Evolutionary conservation across 495 filamentous ascomycete genomes (phyloP), one percentile per base, ranked within the genome.

Genomic region (Xylaria curta): DNA sequence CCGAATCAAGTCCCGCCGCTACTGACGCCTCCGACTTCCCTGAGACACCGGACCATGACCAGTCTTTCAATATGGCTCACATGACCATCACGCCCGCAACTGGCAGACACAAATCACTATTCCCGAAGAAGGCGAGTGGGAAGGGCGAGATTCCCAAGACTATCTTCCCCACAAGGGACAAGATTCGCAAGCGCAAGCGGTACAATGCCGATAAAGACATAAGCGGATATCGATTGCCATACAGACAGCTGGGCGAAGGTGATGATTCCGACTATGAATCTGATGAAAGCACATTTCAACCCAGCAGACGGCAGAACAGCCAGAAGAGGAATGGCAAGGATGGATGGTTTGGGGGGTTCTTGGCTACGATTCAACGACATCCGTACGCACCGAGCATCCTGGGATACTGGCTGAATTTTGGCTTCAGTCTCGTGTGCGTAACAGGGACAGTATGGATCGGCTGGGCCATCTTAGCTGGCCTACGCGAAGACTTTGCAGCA

Each of bases 381-480:
- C 95, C 94, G 0, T 88, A 91, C 73, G 88, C 97, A n/a, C 96
- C 96, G 6, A 87, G 90, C 66, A 92, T 97, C 64, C 83, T 98
- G 26, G 94, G 94, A 36, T 92, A 89, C 80, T 99, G 95, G 87
- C 82, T 94, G 15, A 93, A 95, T 72, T 85, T 98, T 51, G 79
- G 87, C 10, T 90, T 97, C 76, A 98, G 97, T 77, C 71, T 93
- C 71, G 85, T 92, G 71, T 82, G 97, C 5, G 87, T 93, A 12
- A 82, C 86, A 51, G 80, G 89, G 12, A 84, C 89, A 12, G 84
- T 95, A 24, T 95, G 91, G 78, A 83, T 91, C n/a, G 82, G 94
- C 42, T 93, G 90, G 75, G 84, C 85, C 19, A 88, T 94, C 80
- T 87, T 92, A 74, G 78, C 84, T 26, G 90, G 93, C 7, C 89